Base-by-base conservation (phyloP, 352 stramenopile species). In the Pythium dissimile region DNA sequence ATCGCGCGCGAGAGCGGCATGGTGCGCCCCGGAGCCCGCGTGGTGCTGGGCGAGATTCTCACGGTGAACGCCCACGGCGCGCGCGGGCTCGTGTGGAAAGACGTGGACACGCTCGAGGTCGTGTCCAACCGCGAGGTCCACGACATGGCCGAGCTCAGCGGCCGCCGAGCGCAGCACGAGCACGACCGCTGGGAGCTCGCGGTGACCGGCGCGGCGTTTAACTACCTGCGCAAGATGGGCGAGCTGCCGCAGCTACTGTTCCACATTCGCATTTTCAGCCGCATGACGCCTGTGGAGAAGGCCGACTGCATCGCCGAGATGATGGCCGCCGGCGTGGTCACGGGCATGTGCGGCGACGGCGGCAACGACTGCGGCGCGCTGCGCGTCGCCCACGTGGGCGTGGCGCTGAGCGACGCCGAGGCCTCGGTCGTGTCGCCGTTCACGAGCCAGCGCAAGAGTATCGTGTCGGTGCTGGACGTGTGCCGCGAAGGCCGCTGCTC, bases 331-430 rank as follows among this genome's bases (percentile, higher is more conserved):
- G 84, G 84, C 27, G 73, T 69, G 1, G 80, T 93, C 16, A 89
- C 79, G n/a, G 80, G 76, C 9, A 94, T 94, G 84, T 92, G 82
- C 42, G 84, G 84, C 24, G 84, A 93, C 44, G 84, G 84, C 42
- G 88, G 88, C 16, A 97, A 97, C 59, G 91, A 97, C 56, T 97
- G 88, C 54, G 89, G 91, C 53, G 89, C 89, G 27, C 60, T 97
- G n/a, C 90, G 89, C 56, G 83, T 90, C n/a, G 89, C 88, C 15
- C 89, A 97, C 67, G 86, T 96, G 15, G 89, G 89, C 43, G 77
- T 97, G 28, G 89, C 91, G 18, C 71, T 97, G 21, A 96, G 84
- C 38, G 80, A 94, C 61, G 73, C 86, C 0, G 88, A 97, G 51
- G 88, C 89, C 69, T 95, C 70, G 72, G 94, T 49, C 69, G 74